Conservation (phyloP, 176 grass and related monocot species). For the Oryza nivara region DNA sequence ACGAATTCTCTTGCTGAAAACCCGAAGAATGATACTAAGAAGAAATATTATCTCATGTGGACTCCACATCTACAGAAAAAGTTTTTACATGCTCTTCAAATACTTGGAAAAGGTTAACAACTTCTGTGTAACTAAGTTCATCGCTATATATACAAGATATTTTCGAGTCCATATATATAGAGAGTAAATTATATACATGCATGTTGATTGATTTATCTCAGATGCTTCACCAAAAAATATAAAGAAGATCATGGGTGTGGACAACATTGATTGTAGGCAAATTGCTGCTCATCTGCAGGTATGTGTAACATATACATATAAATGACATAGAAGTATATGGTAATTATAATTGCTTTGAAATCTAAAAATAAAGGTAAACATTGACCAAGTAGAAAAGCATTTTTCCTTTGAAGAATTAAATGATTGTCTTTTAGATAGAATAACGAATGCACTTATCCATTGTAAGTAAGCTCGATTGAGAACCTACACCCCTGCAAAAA, state of each 20-base stretch:
- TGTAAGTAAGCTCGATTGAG: not conserved
- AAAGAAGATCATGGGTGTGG: constrained; percentile 27
- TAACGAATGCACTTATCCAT: not conserved
- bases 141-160: not conserved
- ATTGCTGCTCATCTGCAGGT: constrained; percentile 47
- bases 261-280: constrained; percentile 5
- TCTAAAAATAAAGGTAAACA: no score
- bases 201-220: constrained; percentile 19
- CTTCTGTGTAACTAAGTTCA: not conserved
- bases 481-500: no score
- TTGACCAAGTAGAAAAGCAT: not conserved
- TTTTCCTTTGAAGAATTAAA: not conserved
- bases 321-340: no score
- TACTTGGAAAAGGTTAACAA: constrained; percentile 38
- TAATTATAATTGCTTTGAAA: no score
- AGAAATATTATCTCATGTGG: constrained; percentile 27
- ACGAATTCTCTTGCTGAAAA: not conserved
- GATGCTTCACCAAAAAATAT: constrained; percentile 35
- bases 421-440: not conserved
- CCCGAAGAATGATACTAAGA: not conserved
- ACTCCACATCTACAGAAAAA: constrained; percentile 35
- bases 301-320: not conserved
- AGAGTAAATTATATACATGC: not conserved
- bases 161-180: not conserved
- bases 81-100: constrained; percentile 31